Evolutionary conservation across 176 grass and related monocot species (phyloP), one percentile per base, ranked within the genome.

Genomic region (Elaeis guineensis): DNA sequence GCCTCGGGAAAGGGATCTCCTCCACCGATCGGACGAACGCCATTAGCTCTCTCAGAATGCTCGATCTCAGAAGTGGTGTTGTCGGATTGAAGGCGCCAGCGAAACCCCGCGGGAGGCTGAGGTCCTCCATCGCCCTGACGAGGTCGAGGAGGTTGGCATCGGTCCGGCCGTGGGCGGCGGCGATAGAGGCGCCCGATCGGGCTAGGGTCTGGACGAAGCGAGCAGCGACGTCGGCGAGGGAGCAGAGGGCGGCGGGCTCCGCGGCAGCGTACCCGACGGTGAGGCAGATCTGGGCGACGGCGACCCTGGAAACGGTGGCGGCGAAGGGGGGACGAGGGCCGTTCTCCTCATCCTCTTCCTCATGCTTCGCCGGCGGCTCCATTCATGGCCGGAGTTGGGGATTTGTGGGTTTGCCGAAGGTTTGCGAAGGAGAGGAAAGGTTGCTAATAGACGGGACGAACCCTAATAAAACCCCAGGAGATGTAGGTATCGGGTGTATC

Each of bases 1-100:
- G 52, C 72, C 81, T 95, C 3, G 74, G 54, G 8, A 86, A 86
- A n/a, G 74, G 79, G 23, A 84, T 68, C 73, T 81, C 86, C 17
- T 79, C 72, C 58, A 68, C 69, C 9, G 58, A 9, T 2, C 14
- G 17, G 7, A 86, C 67, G 55, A 86, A 90, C 7, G 49, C 55
- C 11, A 66, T 69, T 3, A 95, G 65, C 58, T 80, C 82, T 28
- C 22, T 82, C 14, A 95, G 71, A 39, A 54, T 17, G 21, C 24
- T 56, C 3, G 79, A 90, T 52, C 62, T 17, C 65, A 90, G 76
- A 23, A 80, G 62, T 6, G 29, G 73, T 48, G 59, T 24, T n/a
- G 62, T 23, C 8, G 73, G 79, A 53, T 89, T 66, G 3, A 66
- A 78, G 16, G 61, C 79, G 20, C 90, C 79, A 4, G 39, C 17